These are phyloP conservation scores for Dactylonectria macrodidyma DNA, from an alignment of 2,329 filamentous ascomycete species.

Conservation along the genomic window DNA sequence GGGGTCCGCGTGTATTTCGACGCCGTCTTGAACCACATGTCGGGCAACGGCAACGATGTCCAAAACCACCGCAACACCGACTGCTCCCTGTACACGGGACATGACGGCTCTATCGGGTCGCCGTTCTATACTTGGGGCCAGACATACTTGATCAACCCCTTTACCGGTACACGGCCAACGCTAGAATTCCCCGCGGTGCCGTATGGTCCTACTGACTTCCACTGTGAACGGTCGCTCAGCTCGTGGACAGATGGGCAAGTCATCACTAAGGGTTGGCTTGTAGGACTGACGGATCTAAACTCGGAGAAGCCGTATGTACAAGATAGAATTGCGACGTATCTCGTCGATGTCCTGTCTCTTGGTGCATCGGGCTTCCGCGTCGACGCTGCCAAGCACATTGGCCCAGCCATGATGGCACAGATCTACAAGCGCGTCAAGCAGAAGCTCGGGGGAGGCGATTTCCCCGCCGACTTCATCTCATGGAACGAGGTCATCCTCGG, in stretches of 20 bases:
- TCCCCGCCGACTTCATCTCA: constrained; percentile 10
- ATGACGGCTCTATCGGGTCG: constrained; percentile 8
- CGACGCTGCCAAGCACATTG: constrained; percentile 16
- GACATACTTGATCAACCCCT: constrained; percentile 15
- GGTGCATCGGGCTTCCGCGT: constrained; percentile 13
- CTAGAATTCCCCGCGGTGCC: constrained; percentile 11
- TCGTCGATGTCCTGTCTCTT: constrained; percentile 15
- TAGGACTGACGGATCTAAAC: constrained; percentile 15
- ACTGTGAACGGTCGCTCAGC: constrained; percentile 15
- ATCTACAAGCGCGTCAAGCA: constrained; percentile 19
- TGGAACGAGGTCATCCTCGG: constrained; percentile 17
- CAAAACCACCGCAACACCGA: constrained; percentile 17
- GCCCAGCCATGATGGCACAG: constrained; percentile 18
- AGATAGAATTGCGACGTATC: constrained; percentile 16
- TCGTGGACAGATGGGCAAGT: constrained; percentile 18
- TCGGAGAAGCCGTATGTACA: constrained; percentile 17
- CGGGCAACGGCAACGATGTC: constrained; percentile 13
- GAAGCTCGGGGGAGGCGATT: constrained; percentile 8
- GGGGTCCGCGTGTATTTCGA: constrained; percentile 14
- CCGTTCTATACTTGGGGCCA: constrained; percentile 17
- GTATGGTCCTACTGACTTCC: constrained; percentile 14
- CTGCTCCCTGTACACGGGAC: constrained; percentile 16
- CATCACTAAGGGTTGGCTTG: constrained; percentile 15
- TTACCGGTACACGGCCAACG: constrained; percentile 10
- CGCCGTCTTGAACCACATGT: constrained; percentile 15